These are phyloP conservation scores for Conringia planisiliqua DNA, from an alignment of 345 rosid species.

Conservation along the genomic window DNA sequence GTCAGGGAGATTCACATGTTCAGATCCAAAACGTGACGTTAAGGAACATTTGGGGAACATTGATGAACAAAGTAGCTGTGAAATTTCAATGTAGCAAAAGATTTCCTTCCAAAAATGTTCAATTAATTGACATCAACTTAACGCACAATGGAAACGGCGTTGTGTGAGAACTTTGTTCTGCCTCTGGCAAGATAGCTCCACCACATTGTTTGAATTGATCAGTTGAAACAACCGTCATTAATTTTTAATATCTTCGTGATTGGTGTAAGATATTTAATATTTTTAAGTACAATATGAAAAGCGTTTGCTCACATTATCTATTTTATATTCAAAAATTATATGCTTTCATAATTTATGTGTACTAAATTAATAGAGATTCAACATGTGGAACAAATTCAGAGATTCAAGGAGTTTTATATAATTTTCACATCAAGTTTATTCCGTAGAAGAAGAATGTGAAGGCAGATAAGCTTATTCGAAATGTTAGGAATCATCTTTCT, in stretches of 20 bases:
- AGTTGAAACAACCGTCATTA: neutral
- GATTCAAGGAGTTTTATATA: no score
- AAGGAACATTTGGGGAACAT: slow-evolving; percentile 33
- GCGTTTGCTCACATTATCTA: no score
- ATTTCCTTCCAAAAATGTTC: neutral
- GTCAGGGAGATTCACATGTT: slow-evolving; percentile 17
- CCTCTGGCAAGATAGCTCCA: neutral
- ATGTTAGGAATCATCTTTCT: no score
- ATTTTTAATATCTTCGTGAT: neutral
- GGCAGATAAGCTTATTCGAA: no score
- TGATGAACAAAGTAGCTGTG: slow-evolving; percentile 17
- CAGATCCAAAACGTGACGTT: slow-evolving; percentile 26
- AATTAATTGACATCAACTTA: neutral
- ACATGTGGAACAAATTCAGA: no score
- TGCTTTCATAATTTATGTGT: no score
- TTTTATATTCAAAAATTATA: no score
- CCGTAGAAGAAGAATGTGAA: no score
- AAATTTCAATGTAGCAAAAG: neutral
- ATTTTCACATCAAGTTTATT: no score
- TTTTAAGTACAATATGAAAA: no score
- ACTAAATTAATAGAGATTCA: no score
- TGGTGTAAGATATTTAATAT: neutral
- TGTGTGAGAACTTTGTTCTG: neutral
- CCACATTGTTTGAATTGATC: neutral
- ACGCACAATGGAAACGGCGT: neutral